A percentile compares a stretch with the other conserved stretches of the same genome.
Evolutionary conservation across 495 filamentous ascomycete genomes (phyloP).

Genomic region (Lindgomyces ingoldianus): DNA sequence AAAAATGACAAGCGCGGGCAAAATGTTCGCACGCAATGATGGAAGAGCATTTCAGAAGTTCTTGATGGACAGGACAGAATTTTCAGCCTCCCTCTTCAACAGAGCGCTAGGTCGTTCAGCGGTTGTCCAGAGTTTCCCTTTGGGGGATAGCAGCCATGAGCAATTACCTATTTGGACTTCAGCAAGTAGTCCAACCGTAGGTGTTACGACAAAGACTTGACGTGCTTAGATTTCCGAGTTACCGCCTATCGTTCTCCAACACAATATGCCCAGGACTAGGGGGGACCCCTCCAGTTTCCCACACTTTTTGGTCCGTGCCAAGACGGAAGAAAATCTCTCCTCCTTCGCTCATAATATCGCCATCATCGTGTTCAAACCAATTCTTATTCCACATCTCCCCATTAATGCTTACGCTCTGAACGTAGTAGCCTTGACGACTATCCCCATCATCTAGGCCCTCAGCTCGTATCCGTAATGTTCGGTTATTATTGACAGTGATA

Average conservation of each 20-base stretch:
- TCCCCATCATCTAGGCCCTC: constrained; percentile 38
- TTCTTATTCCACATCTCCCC: constrained; percentile 41
- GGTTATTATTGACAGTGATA: constrained; percentile 38
- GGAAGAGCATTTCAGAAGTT: no score
- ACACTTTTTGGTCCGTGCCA: constrained; percentile 36
- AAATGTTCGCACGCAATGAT: no score
- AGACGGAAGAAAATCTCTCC: constrained; percentile 43
- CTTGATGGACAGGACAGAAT: no score
- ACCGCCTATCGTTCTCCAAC: constrained; percentile 4
- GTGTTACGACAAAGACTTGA: no score
- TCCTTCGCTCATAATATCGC: constrained; percentile 40
- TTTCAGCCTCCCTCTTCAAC: no score
- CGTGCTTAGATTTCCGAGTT: no score
- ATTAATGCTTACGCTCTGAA: constrained; percentile 44
- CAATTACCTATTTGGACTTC: no score
- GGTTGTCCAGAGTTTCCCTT: no score
- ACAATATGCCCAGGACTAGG: constrained; percentile 44
- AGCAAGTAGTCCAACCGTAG: no score
- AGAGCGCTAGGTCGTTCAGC: no score
- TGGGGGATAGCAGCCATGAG: no score
- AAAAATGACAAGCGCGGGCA: no score
- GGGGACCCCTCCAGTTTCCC: constrained; percentile 43
- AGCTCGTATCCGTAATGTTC: constrained; percentile 40
- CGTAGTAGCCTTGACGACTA: constrained; percentile 38
- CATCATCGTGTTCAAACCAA: constrained; percentile 44